Evolutionary conservation across 192 early-diverging fungal genomes (phyloP).

Genomic region (Coemansia sp.): DNA sequence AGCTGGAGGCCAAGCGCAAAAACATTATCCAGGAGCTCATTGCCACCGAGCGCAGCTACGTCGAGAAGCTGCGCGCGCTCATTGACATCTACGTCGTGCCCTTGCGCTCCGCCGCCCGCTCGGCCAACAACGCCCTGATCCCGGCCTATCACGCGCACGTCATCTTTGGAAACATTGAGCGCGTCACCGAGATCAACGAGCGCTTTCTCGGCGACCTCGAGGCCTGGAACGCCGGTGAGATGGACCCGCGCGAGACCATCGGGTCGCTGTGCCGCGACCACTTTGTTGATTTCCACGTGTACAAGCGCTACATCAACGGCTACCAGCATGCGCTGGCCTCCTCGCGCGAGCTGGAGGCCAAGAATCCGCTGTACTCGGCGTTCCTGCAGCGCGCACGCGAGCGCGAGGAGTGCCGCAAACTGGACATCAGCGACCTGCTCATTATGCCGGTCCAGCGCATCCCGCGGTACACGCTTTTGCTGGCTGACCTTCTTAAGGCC

Average conservation of each 20-base stretch:
- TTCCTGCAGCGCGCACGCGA: constrained; percentile 56
- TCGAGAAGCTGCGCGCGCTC: constrained; percentile 55
- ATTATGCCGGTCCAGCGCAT: constrained; percentile 79
- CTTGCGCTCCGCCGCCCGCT: constrained; percentile 51
- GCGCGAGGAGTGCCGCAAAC: constrained; percentile 56
- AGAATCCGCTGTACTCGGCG: constrained; percentile 51
- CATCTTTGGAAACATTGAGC: constrained; percentile 62
- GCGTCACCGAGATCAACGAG: constrained; percentile 54
- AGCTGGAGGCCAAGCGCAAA: constrained; percentile 45
- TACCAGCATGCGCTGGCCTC: constrained; percentile 56
- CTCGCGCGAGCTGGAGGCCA: constrained; percentile 53
- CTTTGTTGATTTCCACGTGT: constrained; percentile 60
- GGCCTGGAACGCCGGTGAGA: constrained; percentile 26
- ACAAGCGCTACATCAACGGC: constrained; percentile 61
- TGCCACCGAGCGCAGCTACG: constrained; percentile 59
- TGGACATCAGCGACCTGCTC: constrained; percentile 67
- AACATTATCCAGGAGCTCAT: constrained; percentile 60
- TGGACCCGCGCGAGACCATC: constrained; percentile 51
- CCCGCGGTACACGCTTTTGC: constrained; percentile 69
- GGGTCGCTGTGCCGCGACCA: constrained; percentile 53
- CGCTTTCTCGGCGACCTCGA: constrained; percentile 55
- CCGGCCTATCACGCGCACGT: constrained; percentile 56
- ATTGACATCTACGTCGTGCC: constrained; percentile 56
- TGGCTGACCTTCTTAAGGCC: constrained; percentile 51
- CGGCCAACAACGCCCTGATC: constrained; percentile 53